phyloP scores from a whole-genome alignment of 768 basidiomycete genomes.

The Kwoniella sp. region DNA sequence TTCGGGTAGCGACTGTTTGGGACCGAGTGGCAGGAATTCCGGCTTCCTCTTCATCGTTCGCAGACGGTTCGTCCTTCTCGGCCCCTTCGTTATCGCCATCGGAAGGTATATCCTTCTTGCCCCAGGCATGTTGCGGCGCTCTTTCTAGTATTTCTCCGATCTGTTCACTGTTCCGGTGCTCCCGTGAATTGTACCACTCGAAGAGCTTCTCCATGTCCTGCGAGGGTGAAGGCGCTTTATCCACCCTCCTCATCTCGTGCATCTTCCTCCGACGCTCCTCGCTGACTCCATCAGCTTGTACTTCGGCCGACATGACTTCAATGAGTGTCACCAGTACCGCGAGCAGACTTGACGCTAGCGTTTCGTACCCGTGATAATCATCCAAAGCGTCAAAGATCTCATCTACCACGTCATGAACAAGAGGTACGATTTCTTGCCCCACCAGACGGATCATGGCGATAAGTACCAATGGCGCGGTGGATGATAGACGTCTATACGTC shows the following conservation, averaged over 20 bases:
- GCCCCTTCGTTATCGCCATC: slow-evolving; percentile 45
- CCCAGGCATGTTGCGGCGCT: slow-evolving; percentile 49
- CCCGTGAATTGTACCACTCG: slow-evolving; percentile 64
- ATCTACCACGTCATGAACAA: slow-evolving; percentile 91
- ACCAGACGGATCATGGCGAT: slow-evolving; percentile 81
- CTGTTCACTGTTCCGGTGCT: slow-evolving; percentile 21
- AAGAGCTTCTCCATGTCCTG: slow-evolving; percentile 60
- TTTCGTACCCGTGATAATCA: slow-evolving; percentile 89
- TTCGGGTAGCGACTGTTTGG: slow-evolving; percentile 77
- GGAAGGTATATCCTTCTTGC: slow-evolving; percentile 30
- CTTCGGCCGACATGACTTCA: slow-evolving; percentile 66
- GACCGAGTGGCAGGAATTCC: slow-evolving; percentile 65
- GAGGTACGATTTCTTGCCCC: slow-evolving; percentile 80
- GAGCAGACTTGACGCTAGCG: slow-evolving; percentile 81
- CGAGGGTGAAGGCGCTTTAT: slow-evolving; percentile 38
- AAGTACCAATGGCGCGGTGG: slow-evolving; percentile 85
- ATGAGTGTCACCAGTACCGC: slow-evolving; percentile 85
- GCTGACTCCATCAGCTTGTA: slow-evolving; percentile 25
- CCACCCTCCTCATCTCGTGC: slow-evolving; percentile 30
- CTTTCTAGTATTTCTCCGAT: slow-evolving; percentile 48
- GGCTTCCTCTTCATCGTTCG: slow-evolving; percentile 54
- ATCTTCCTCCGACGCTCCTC: slow-evolving; percentile 21
- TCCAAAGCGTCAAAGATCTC: slow-evolving; percentile 96
- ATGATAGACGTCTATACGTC: slow-evolving; percentile 73
- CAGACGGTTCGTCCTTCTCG: slow-evolving; percentile 38